Evolutionary conservation across 306 rosid genomes (phyloP), one percentile per base, ranked within the genome.

Genomic region (Rubus idaeus): DNA sequence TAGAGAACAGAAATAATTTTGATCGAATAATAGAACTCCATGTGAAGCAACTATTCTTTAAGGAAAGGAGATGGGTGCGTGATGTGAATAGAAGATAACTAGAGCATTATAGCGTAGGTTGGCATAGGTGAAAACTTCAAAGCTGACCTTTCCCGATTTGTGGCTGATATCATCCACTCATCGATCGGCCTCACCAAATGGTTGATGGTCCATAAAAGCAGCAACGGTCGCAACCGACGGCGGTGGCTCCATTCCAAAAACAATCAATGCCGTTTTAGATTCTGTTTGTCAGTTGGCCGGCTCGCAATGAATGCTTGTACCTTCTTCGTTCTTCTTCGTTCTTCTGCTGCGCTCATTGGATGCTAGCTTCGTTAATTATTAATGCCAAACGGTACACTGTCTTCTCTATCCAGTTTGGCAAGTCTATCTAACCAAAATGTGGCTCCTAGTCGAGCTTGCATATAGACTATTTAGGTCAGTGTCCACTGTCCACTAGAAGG

Each of bases 161-260:
- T 63, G 68, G 68, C 11, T 35, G 46, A 39, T 16, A 39, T 63
- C 21, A 39, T 63, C 10, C 68, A 14, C 23, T 63, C 46, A 39
- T 17, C 8, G 23, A 13, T 61, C 67, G 30, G 37, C 5, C n/a
- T 16, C 35, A 61, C 42, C 10, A 30, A 26, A 26, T 6, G 40
- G 42, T 61, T 63, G 69, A 63, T 39, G 46, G 23, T 16, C 46
- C 69, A 37, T 63, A 37, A 63, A 63, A 39, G 69, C 69, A 3
- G 9, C 69, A 16, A 39, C 47, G 69, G 21, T 63, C 21, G 35
- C 46, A n/a, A 37, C 69, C 7, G 3, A 63, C 69, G 69, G 20
- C 46, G 45, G 68, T 63, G 68, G 69, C 69, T 35, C 21, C 69
- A 39, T 63, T 37, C 69, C 21, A 63, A 63, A 13, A 17, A 16